Evolutionary conservation across 441 rosid species (phyloP), one percentile per base, ranked within the genome.

Genomic region (Rhodomyrtus psidioides): DNA sequence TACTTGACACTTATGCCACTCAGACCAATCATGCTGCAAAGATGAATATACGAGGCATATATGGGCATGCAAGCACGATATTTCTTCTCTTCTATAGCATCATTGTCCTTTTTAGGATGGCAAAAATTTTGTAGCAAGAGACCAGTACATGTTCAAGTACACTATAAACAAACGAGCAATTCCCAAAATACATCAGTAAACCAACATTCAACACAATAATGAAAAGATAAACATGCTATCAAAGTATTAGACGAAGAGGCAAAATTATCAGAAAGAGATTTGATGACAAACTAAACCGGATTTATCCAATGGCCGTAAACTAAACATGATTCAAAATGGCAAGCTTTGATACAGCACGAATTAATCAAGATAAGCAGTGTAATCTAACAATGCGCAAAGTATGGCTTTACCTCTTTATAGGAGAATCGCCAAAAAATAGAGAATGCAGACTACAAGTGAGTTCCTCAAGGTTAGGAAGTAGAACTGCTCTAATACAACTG

Each of bases 391-490:
- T 34, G n/a, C 26, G 19, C 59, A 56, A 54, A 56, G 59, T 82
- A 53, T 65, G 84, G 27, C 55, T 84, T 87, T 90, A 98, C 99
- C 99, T 95, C 91, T 94, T 96, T 85, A 88, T 86, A 65, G 91
- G 88, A 70, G 59, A 85, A 88, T 92, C 93, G 42, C 94, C 90
- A 62, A 88, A 93, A 89, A 94, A 95, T 79, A 93, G 94, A 90
- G 84, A 88, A 87, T 96, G 97, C 94, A 97, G 90, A 92, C 96
- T 91, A 91, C 88, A 86, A 84, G 94, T 89, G 84, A 98, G 95
- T 86, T 91, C 87, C 42, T 93, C 95, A 54, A 94, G 49, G 87
- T 96, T 94, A 46, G 93, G 91, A 88, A 91, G 91, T 87, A 96
- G 75, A 90, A 96, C 85, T 34, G 89, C 86, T 82, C 89, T 90